These are phyloP conservation scores for Aspergillus olivimuriae DNA, from an alignment of 495 filamentous ascomycete species.

Conservation along the genomic window DNA sequence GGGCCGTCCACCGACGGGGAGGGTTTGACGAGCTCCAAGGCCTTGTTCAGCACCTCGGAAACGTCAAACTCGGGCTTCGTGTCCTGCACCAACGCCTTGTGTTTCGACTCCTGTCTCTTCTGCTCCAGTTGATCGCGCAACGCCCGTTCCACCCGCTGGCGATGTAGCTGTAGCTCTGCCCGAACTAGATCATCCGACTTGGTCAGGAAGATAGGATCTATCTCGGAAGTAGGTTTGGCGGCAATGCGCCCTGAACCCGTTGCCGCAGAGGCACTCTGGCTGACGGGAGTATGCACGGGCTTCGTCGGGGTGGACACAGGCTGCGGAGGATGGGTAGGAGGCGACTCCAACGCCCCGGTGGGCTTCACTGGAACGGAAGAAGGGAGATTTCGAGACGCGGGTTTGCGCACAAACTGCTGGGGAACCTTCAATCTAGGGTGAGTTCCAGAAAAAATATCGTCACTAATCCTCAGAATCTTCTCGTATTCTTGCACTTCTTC, in stretches of 20 bases:
- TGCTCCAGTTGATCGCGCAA: slow-evolving; percentile 72
- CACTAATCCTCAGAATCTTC: slow-evolving; percentile 68
- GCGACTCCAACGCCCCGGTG: too few relatives aligned
- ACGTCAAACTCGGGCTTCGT: slow-evolving; percentile 67
- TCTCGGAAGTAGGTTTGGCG: slow-evolving; percentile 40
- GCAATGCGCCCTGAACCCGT: slow-evolving; percentile 27
- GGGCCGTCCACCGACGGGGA: slow-evolving; percentile 47
- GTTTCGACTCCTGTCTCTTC: slow-evolving; percentile 48
- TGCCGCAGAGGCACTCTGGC: slow-evolving; percentile 18
- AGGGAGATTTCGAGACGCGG: slow-evolving; percentile 25
- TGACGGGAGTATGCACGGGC: slow-evolving; percentile 24
- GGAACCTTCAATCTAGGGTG: slow-evolving; percentile 71
- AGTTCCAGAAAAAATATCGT: slow-evolving; percentile 67
- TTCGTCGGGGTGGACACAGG: slow-evolving; percentile 19
- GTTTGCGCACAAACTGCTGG: slow-evolving; percentile 50
- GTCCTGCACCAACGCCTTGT: slow-evolving; percentile 51
- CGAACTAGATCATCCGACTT: slow-evolving; percentile 80
- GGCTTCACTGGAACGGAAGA: slow-evolving; percentile 17
- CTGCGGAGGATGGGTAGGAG: slow-evolving; percentile 20
- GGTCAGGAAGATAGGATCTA: slow-evolving; percentile 73
- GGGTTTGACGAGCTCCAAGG: slow-evolving; percentile 64
- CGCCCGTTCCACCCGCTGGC: slow-evolving; percentile 70
- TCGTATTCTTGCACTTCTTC: slow-evolving; percentile 53
- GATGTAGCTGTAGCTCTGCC: slow-evolving; percentile 74
- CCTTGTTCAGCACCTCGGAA: slow-evolving; percentile 63